These are phyloP conservation scores for Albugo candida DNA, from an alignment of 352 stramenopile species.

Conservation along the genomic window DNA sequence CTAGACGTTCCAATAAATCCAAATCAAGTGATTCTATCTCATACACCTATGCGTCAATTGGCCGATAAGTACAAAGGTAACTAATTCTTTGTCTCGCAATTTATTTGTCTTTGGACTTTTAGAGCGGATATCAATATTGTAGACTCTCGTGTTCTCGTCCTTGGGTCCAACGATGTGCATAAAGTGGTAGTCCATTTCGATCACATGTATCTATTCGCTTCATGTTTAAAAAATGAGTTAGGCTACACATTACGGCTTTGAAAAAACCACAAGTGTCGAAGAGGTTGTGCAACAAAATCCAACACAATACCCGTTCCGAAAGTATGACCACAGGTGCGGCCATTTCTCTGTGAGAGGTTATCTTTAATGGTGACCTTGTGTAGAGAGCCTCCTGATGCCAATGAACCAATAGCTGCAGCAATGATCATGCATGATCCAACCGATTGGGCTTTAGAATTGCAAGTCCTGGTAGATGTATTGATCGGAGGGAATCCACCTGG, in stretches of 20 bases:
- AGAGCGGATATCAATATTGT: not conserved
- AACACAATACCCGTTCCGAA: conserved; percentile 59
- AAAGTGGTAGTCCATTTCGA: conserved; percentile 22
- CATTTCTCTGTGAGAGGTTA: not conserved
- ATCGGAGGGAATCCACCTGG: conserved; percentile 57
- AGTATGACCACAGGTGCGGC: conserved; percentile 40
- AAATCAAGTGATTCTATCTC: conserved; percentile 67
- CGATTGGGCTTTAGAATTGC: conserved; percentile 75
- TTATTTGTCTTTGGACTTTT: not conserved
- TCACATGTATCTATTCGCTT: not conserved
- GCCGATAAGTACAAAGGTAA: conserved; percentile 31
- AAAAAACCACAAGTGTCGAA: conserved; percentile 54
- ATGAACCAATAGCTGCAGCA: conserved; percentile 64
- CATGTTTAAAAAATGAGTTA: conserved; percentile 1
- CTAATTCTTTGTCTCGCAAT: not conserved
- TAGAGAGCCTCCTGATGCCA: conserved; percentile 27
- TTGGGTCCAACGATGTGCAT: conserved; percentile 70
- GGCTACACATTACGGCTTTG: conserved; percentile 50
- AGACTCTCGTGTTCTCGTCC: conserved; percentile 71
- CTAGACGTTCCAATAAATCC: conserved; percentile 44
- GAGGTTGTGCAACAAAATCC: conserved; percentile 52
- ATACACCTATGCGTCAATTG: conserved; percentile 78
- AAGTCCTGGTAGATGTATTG: conserved; percentile 79
- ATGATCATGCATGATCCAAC: conserved; percentile 83
- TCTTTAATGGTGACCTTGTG: not conserved